phyloP scores from a whole-genome alignment of 2,329 filamentous ascomycete species.

The Cryphonectria carpinicola region DNA sequence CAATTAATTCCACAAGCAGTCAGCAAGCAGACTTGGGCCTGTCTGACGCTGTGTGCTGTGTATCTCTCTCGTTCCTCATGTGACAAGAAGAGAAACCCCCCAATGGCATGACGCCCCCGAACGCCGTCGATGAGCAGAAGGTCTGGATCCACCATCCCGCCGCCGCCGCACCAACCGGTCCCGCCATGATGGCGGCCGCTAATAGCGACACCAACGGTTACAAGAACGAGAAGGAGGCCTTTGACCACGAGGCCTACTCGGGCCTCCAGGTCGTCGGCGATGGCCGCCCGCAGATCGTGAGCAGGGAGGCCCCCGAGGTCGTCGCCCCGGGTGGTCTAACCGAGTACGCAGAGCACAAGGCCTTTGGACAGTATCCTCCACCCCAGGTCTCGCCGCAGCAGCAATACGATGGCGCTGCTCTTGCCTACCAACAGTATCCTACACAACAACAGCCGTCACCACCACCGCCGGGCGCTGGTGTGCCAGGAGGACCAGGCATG shows the following conservation, averaged over 20 bases:
- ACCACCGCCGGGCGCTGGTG: neutral
- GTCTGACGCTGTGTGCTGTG: neutral
- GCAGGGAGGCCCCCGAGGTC: slow-evolving; percentile 27
- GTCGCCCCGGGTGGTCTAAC: slow-evolving; percentile 16
- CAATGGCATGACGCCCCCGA: neutral
- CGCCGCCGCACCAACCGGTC: slow-evolving; percentile 12
- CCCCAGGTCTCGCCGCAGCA: neutral
- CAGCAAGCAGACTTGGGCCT: neutral
- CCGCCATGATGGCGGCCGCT: slow-evolving; percentile 13
- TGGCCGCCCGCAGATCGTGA: slow-evolving; percentile 15
- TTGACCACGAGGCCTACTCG: slow-evolving; percentile 21
- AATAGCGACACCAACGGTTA: neutral
- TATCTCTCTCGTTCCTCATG: neutral
- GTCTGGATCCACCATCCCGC: slow-evolving; percentile 7
- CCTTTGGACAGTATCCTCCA: slow-evolving; percentile 8
- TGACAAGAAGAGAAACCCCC: neutral
- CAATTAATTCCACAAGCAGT: neutral
- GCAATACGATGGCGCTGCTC: neutral
- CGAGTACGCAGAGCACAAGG: slow-evolving; percentile 20
- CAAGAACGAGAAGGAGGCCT: neutral
- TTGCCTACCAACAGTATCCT: slow-evolving; percentile 1
- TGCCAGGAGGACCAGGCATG: neutral
- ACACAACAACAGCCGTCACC: neutral
- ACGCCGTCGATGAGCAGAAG: slow-evolving; percentile 15
- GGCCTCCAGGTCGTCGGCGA: slow-evolving; percentile 27